Conservation (phyloP, 2,329 filamentous ascomycete genomes). For the Fusarium guadeloupense region DNA sequence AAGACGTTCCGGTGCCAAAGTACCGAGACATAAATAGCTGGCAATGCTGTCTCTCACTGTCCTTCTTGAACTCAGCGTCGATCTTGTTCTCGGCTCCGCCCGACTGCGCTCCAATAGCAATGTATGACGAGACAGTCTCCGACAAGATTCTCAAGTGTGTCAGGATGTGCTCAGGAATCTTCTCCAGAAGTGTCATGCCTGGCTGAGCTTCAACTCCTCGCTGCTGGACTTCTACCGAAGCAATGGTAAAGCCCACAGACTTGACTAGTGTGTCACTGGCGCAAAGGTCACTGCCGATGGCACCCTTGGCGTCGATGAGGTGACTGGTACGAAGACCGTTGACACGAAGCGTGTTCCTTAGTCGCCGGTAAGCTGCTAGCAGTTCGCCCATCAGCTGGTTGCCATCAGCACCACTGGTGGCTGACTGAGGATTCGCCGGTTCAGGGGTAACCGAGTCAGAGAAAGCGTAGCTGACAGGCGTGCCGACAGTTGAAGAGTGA, state of each 20-base stretch:
- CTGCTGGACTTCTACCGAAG: slow-evolving; percentile 89
- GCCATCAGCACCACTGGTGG: slow-evolving; percentile 20
- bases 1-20: slow-evolving; percentile 54
- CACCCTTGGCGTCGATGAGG: slow-evolving; percentile 43
- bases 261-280: slow-evolving; percentile 69
- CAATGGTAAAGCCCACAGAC: slow-evolving; percentile 83
- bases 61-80: slow-evolving; percentile 71
- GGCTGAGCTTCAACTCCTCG: slow-evolving; percentile 80
- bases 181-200: slow-evolving; percentile 80
- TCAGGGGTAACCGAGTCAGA: slow-evolving; percentile 47
- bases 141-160: slow-evolving; percentile 88
- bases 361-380: slow-evolving; percentile 67
- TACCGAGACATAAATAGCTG: slow-evolving; percentile 76
- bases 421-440: slow-evolving; percentile 24
- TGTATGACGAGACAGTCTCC: slow-evolving; percentile 88
- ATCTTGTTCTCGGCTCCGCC: slow-evolving; percentile 68
- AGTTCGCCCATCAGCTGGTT: slow-evolving; percentile 60
- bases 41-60: slow-evolving; percentile 76
- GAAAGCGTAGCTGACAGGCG: slow-evolving; percentile 56
- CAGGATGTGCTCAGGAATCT: slow-evolving; percentile 82
- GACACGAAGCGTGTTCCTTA: slow-evolving; percentile 66
- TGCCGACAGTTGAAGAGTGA: slow-evolving; percentile 48
- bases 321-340: slow-evolving; percentile 61
- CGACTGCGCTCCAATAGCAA: slow-evolving; percentile 77
- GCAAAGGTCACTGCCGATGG: slow-evolving; percentile 56